Percentiles rank a stretch among this genome's conserved stretches.
Evolutionary conservation across 2,329 filamentous ascomycete species (phyloP).

Genomic region (Neopestalotiopsis sp.): DNA sequence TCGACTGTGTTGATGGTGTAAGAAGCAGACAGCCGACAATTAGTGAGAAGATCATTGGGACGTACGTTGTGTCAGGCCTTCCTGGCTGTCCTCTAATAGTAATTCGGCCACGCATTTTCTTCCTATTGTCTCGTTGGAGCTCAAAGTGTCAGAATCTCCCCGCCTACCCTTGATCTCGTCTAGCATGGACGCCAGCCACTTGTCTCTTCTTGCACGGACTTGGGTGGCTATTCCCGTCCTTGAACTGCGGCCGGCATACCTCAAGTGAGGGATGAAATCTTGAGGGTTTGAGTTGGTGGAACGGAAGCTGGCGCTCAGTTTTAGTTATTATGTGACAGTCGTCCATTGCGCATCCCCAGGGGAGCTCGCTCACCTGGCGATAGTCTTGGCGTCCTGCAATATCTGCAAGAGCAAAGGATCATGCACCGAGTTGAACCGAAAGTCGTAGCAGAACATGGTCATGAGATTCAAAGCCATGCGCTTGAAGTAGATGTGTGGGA

Average conservation of each 20-base stretch:
- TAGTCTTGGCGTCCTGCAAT: background rate
- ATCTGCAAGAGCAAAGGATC: background rate
- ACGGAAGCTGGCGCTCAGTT: background rate
- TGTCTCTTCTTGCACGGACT: background rate
- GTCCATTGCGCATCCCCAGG: background rate
- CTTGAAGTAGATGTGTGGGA: background rate
- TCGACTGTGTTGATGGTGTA: background rate
- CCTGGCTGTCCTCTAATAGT: background rate
- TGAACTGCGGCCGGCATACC: background rate
- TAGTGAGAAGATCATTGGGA: background rate
- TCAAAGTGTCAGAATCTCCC: background rate
- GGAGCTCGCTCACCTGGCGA: background rate
- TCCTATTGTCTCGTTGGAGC: background rate
- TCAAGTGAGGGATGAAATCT: conserved; percentile 7
- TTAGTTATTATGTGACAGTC: background rate
- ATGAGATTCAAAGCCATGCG: conserved; percentile 1
- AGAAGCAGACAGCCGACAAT: background rate
- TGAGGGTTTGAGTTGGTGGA: background rate
- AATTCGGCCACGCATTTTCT: background rate
- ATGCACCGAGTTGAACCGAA: background rate
- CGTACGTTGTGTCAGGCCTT: background rate
- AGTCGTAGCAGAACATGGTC: conserved; percentile 7
- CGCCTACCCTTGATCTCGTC: background rate
- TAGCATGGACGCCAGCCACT: conserved; percentile 1
- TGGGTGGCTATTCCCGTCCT: background rate